A percentile compares a stretch with the other conserved stretches of the same genome.
phyloP scores from a whole-genome alignment of 345 rosid genomes.

The Dipteronia dyeriana region DNA sequence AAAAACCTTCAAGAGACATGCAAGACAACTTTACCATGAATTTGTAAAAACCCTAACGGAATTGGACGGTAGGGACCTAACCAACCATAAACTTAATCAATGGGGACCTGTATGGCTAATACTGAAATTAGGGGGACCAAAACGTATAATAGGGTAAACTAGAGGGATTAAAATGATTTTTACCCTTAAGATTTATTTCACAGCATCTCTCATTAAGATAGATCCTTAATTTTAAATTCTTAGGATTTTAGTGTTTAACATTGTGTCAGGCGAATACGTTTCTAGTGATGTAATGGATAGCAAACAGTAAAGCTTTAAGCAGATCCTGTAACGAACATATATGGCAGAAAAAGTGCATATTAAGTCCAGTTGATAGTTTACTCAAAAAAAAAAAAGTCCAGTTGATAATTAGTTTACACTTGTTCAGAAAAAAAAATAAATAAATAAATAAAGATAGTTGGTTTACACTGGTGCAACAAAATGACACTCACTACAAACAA shows the following conservation, averaged over 20 bases:
- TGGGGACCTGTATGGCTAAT: too few relatives aligned
- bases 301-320: not conserved
- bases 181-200: not conserved
- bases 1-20: too few relatives aligned
- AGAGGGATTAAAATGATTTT: too few relatives aligned
- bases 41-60: too few relatives aligned
- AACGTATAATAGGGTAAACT: too few relatives aligned
- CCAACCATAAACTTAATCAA: too few relatives aligned
- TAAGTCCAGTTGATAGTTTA: not conserved
- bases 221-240: not conserved
- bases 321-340: constrained; percentile 7
- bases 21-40: too few relatives aligned
- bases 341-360: not conserved
- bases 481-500: not conserved
- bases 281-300: not conserved
- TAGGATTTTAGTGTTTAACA: not conserved
- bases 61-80: too few relatives aligned
- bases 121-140: too few relatives aligned
- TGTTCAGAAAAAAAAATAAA: not conserved
- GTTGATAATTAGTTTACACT: not conserved
- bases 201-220: not conserved
- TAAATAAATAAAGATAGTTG: too few relatives aligned
- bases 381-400: too few relatives aligned
- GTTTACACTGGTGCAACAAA: not conserved
- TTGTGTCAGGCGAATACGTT: not conserved